A percentile compares a stretch with the other conserved stretches of the same genome.
Evolutionary conservation across 495 filamentous ascomycete species (phyloP).

Genomic region (Paragyromitra xinjiangensis): DNA sequence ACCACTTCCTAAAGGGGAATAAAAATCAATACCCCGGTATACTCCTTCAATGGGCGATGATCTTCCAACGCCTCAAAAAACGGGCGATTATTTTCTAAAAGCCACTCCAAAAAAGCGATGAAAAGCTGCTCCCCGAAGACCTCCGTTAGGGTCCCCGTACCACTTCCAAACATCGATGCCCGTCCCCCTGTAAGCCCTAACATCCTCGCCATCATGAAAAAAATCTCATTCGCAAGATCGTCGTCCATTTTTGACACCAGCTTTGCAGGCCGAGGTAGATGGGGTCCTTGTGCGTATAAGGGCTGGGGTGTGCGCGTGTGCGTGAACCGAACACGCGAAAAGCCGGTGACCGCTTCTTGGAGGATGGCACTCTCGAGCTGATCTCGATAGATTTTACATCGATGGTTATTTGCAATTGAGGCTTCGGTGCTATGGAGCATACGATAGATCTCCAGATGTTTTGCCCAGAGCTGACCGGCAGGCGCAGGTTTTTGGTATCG

Average conservation of each 20-base stretch:
- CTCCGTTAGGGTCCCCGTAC: background rate
- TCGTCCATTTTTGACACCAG: conserved; percentile 11
- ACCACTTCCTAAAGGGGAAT: background rate
- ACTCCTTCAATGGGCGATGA: conserved; percentile 3
- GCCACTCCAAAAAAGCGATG: conserved; percentile 15
- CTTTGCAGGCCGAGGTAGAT: background rate
- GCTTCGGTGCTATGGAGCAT: conserved; percentile 8
- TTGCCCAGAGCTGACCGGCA: background rate
- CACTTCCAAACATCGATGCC: background rate
- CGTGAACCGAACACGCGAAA: background rate
- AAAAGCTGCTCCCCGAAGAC: conserved; percentile 1
- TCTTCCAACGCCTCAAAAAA: conserved; percentile 1
- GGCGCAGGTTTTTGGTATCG: background rate
- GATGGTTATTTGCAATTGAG: background rate
- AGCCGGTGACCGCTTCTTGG: background rate
- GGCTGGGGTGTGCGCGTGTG: background rate
- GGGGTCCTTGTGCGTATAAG: background rate
- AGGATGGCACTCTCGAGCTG: background rate
- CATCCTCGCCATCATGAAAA: conserved; percentile 7
- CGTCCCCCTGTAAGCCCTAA: background rate
- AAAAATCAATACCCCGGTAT: background rate
- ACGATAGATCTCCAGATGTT: conserved; percentile 1
- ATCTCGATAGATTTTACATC: background rate
- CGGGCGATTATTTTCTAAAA: conserved; percentile 2
- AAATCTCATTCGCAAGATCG: conserved; percentile 12